These are phyloP conservation scores for Gelatoporia subvermispora DNA, from an alignment of 768 basidiomycete genomes.

Conservation along the genomic window DNA sequence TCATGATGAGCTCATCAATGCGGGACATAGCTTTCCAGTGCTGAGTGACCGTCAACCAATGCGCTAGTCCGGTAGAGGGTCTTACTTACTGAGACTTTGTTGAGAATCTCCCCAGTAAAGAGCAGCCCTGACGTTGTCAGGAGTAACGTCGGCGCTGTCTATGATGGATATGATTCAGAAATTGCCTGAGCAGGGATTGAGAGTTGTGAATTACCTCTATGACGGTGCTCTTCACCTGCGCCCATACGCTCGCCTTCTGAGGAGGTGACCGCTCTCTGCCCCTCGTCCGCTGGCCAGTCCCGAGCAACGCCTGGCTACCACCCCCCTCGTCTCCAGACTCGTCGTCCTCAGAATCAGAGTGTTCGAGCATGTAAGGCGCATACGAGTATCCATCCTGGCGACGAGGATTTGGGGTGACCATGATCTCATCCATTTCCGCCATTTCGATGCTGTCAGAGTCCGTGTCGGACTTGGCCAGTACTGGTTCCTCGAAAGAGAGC, in stretches of 20 bases:
- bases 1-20: slow-evolving; percentile 94
- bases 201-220: slow-evolving; percentile 52
- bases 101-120: slow-evolving; percentile 87
- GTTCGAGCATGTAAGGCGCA: slow-evolving; percentile 6
- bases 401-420: slow-evolving; percentile 18
- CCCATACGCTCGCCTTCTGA: slow-evolving; percentile 35
- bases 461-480: slow-evolving; percentile 3
- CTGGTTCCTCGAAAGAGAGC: background rate
- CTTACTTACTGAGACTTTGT: slow-evolving; percentile 68
- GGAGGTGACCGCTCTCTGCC: slow-evolving; percentile 21
- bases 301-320: slow-evolving; percentile 42
- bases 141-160: slow-evolving; percentile 87
- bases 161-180: background rate
- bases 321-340: slow-evolving; percentile 34
- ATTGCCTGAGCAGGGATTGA: background rate
- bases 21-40: slow-evolving; percentile 85
- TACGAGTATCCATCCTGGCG: slow-evolving; percentile 8
- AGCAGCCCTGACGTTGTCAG: slow-evolving; percentile 80
- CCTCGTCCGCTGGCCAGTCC: slow-evolving; percentile 24
- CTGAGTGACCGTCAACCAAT: slow-evolving; percentile 32
- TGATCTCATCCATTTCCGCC: slow-evolving; percentile 23
- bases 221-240: slow-evolving; percentile 56
- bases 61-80: background rate
- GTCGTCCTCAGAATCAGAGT: slow-evolving; percentile 16
- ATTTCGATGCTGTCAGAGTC: slow-evolving; percentile 31